Base-by-base conservation (phyloP, 495 filamentous ascomycete genomes). In the Penicillium riverlandense region DNA sequence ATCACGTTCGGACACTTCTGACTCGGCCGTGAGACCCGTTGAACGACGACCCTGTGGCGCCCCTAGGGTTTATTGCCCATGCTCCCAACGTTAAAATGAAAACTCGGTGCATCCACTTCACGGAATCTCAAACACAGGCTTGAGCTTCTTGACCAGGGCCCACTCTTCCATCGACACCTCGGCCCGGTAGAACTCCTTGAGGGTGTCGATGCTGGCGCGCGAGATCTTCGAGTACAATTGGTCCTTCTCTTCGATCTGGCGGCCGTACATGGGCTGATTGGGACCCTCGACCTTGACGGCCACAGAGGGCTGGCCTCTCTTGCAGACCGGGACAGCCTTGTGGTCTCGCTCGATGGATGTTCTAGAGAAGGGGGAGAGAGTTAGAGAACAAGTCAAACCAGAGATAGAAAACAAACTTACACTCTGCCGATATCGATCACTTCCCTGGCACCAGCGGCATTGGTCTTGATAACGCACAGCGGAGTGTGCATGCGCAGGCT, bases 261-360 rank as follows among this genome's bases (percentile, higher is more conserved):
- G 84, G 34, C 92, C 92, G 62, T 99, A 99, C 44, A 85, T 77
- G 10, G 92, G 92, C 68, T 99, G 92, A 65, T 96, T 91, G 14
- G 85, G 69, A 11, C 90, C 91, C 69, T 99, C 92, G 59, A 99
- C 90, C 79, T 99, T 99, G 67, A 99, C 76, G 16, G 92, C 92
- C 11, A 97, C 92, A 6, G 90, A 95, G 29, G 92, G 94, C 56
- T 95, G 88, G 45, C 91, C 94, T 69, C 88, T 90, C 71, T 97
- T 99, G 71, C 86, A 90, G 38, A 95, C 71, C 9, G 71, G 76
- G 54, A 99, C 81, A 38, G 91, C 76, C 71, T 97, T 99, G 80
- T 97, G 94, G 49, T 99, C 94, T 61, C 94, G 85, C 66, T 97
- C 90, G 63, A 99, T 97, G 8, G 84, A 88, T 49, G 86, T 82